Base-by-base conservation (phyloP, 257 asterid genomes). In the Petrea volubilis region DNA sequence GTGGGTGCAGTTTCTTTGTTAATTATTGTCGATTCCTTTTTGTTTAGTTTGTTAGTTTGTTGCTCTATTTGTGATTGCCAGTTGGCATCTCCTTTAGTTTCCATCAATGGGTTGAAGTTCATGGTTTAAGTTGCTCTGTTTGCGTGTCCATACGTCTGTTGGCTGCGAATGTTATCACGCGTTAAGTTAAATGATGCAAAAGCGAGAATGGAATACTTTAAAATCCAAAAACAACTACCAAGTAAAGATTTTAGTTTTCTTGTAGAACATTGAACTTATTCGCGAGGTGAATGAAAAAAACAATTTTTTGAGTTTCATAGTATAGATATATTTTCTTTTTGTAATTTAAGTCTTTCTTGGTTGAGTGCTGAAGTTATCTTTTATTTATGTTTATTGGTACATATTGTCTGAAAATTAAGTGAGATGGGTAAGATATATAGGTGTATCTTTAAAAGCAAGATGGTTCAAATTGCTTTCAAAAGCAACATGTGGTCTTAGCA, bases 1-100 rank as follows among this genome's bases (percentile, higher is more conserved):
- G 91, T 87, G 31, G 41, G 83, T 76, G 67, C 34, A 1, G 12
- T 74, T 75, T 33, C 18, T 46, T 59, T 53, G 20, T 55, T 38
- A 63, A 23, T 73, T 17, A 17, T 25, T 68, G 18, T 46, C 18
- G 43, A 20, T 74, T 61, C 7, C 27, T 2, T 5, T 20, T 44
- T 20, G 0, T 52, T 50, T 20, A 20, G 11, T 67, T 9, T 7
- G 13, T 53, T 36, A 7, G 2, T 52, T 10, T 23, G 34, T 2
- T 64, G 56, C 13, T 56, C 51, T 18, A 12, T 50, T 65, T 11
- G 74, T n/a, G 60, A 63, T n/a, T 57, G 73, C 78, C n/a, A 34
- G 70, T 72, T 23, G 53, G 61, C 58, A 7, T 68, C 63, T 58
- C 60, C 49, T 62, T 27, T 28, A 15, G 34, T 25, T 34, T 73